Evolutionary conservation across 306 rosid species (phyloP).

Genomic region (Inga laurina): DNA sequence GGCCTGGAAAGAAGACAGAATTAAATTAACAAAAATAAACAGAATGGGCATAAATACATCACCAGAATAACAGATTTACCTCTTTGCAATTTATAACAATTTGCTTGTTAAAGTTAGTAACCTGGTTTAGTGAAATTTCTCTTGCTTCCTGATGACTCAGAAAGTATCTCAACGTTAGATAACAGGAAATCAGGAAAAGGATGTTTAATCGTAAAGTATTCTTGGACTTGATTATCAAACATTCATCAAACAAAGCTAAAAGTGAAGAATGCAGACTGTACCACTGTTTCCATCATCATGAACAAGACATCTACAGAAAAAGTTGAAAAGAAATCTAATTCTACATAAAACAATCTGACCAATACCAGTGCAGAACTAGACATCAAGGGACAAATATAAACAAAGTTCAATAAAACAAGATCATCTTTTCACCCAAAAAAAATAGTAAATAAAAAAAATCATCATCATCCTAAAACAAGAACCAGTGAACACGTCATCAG

Average conservation of each 20-base stretch:
- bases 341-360: neutral
- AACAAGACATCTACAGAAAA: slow-evolving; percentile 1
- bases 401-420: neutral
- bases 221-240: slow-evolving; percentile 18
- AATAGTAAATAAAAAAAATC: neutral
- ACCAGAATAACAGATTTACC: slow-evolving; percentile 45
- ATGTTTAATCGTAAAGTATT: neutral
- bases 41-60: slow-evolving; percentile 25
- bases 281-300: slow-evolving; percentile 15
- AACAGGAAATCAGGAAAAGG: neutral
- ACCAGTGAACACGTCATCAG: neutral
- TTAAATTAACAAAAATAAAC: slow-evolving; percentile 8
- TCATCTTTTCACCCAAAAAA: neutral
- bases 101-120: slow-evolving; percentile 55
- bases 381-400: neutral
- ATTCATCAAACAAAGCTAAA: slow-evolving; percentile 20
- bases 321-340: neutral
- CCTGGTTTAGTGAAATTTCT: slow-evolving; percentile 69
- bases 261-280: slow-evolving; percentile 25
- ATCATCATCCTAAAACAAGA: neutral
- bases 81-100: slow-evolving; percentile 81
- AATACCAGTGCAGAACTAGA: neutral
- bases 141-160: slow-evolving; percentile 67
- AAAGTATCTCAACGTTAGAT: slow-evolving; percentile 36
- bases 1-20: slow-evolving; percentile 59